Evolutionary conservation across 2,329 filamentous ascomycete genomes (phyloP).

Genomic region (Balansia obtecta): DNA sequence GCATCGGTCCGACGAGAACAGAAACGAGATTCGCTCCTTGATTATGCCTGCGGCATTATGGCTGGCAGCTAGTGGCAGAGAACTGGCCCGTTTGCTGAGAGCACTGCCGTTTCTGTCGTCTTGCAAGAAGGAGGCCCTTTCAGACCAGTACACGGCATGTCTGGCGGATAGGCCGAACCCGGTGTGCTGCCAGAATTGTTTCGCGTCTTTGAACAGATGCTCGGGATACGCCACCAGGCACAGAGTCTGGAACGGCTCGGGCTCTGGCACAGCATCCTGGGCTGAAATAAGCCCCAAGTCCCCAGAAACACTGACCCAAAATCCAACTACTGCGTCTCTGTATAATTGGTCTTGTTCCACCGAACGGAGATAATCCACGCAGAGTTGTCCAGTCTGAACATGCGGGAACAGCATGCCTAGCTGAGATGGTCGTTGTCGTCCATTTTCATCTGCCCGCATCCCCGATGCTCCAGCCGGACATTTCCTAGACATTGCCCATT

Average conservation of each 20-base stretch:
- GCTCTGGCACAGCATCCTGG: background rate
- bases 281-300: background rate
- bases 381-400: constrained; percentile 1
- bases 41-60: constrained; percentile 7
- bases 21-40: constrained; percentile 9
- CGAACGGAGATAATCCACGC: constrained; percentile 10
- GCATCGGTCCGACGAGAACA: constrained; percentile 9
- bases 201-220: constrained; percentile 11
- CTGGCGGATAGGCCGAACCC: constrained; percentile 18
- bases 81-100: background rate
- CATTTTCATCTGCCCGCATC: background rate
- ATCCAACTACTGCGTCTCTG: background rate
- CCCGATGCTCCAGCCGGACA: too few species aligned
- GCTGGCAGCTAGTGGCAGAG: constrained; percentile 5
- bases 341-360: background rate
- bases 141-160: constrained; percentile 14
- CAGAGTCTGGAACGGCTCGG: constrained; percentile 2
- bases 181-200: constrained; percentile 19
- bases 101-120: background rate
- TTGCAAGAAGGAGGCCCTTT: constrained; percentile 11
- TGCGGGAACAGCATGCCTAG: constrained; percentile 9
- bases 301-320: background rate
- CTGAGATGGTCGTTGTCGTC: background rate
- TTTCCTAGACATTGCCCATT: too few species aligned
- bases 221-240: constrained; percentile 10